phyloP scores from a whole-genome alignment of 2,329 filamentous ascomycete genomes.

The Cytospora paraplurivora region DNA sequence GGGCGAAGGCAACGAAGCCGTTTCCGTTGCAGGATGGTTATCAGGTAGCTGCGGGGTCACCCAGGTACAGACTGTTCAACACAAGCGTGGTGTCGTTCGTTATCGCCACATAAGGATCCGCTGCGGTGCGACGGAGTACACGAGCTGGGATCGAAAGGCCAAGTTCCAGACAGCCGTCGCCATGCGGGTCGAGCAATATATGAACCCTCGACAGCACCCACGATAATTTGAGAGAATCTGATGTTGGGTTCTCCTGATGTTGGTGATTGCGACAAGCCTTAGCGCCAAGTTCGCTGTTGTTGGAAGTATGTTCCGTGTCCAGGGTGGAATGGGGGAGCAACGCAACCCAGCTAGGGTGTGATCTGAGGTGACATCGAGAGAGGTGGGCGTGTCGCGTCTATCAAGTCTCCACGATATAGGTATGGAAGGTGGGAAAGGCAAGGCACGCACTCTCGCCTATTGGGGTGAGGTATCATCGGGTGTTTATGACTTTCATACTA shows the following conservation, averaged over 20 bases:
- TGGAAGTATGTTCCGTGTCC: not conserved
- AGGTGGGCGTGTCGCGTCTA: not conserved
- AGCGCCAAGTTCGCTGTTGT: constrained; percentile 19
- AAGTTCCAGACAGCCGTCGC: constrained; percentile 4
- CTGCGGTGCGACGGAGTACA: constrained; percentile 23
- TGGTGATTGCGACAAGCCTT: constrained; percentile 24
- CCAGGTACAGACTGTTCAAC: constrained; percentile 4
- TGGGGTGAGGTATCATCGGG: constrained; percentile 8
- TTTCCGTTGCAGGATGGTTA: not conserved
- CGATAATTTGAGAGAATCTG: not conserved
- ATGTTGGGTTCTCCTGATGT: constrained; percentile 19
- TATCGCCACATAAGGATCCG: constrained; percentile 16
- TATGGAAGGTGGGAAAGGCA: constrained; percentile 6
- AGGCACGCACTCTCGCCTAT: not conserved
- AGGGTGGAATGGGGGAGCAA: constrained; percentile 4
- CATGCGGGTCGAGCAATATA: constrained; percentile 22
- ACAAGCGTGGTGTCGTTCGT: constrained; percentile 13
- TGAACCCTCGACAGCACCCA: constrained; percentile 14
- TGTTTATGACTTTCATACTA: constrained; percentile 18
- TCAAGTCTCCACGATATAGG: not conserved
- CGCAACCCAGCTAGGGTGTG: constrained; percentile 12
- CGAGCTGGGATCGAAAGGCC: constrained; percentile 3
- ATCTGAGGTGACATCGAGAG: constrained; percentile 14
- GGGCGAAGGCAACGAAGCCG: constrained; percentile 4
- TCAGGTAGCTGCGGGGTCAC: constrained; percentile 22